phyloP scores from a whole-genome alignment of 2,329 filamentous ascomycete species.

The Fusarium irregulare region DNA sequence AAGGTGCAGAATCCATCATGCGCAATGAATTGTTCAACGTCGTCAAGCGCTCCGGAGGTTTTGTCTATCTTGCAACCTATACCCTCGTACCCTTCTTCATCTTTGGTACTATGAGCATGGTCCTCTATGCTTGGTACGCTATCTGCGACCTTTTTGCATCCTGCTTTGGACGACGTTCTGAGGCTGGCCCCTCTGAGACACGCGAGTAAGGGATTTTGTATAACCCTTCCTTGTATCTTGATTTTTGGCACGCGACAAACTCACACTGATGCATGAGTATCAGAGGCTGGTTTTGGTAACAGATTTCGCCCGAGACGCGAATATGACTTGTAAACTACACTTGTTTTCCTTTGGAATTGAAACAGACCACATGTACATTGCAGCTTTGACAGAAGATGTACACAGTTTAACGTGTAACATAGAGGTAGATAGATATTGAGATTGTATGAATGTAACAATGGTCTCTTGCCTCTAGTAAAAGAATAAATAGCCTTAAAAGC shows the following conservation, averaged over 20 bases:
- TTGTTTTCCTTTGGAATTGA: neutral
- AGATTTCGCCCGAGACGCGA: neutral
- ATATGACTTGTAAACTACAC: neutral
- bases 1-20: constrained; percentile 53
- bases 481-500: neutral
- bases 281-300: neutral
- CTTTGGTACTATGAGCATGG: constrained; percentile 50
- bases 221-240: neutral
- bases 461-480: neutral
- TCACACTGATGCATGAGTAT: neutral
- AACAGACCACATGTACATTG: neutral
- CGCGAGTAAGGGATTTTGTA: neutral
- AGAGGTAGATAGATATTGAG: neutral
- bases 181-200: neutral
- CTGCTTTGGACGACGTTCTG: neutral
- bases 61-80: constrained; percentile 52
- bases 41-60: constrained; percentile 52
- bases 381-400: neutral
- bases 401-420: neutral
- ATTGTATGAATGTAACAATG: neutral
- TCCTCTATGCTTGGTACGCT: constrained; percentile 41
- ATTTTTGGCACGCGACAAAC: neutral
- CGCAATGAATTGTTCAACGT: constrained; percentile 55
- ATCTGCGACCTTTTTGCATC: constrained; percentile 18
- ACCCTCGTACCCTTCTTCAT: constrained; percentile 52